Base-by-base conservation (phyloP, 176 grass and related monocot species). In the Phoenix dactylifera region DNA sequence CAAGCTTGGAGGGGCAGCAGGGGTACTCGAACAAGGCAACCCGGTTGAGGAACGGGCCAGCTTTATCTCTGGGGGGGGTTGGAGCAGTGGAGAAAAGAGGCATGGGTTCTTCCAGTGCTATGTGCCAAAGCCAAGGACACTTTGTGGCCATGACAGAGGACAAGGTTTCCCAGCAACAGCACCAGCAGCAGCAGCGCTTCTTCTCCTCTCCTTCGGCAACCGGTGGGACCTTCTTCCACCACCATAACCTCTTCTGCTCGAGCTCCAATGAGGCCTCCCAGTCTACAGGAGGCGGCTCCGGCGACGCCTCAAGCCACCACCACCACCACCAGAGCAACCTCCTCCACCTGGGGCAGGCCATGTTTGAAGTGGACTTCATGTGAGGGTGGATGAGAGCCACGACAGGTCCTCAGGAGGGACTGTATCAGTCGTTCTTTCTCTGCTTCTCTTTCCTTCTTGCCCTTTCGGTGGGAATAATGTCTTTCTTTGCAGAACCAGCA, bases 291-390 rank as follows among this genome's bases (percentile, higher is more conserved):
- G 54, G 54, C 2, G 54, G 18, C 22, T 19, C 7, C 9, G 54
- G 54, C 54, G n/a, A 56, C 10, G 14, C 35, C 15, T 1, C 48
- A 9, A 59, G 35, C 4, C 25, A 51, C 22, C 57, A 26, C 4
- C 24, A 50, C 20, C 56, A 24, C 23, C 24, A 16, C 15, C 57
- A 6, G 4, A n/a, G 20, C 32, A 17, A 44, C 18, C 4, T 29
- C 39, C 51, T 67, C 26, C 66, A 69, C 14, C 53, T 69, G 7
- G 52, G 66, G 3, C 65, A 68, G 22, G 7, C 51, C 17, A 68
- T 56, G n/a, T 57, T 69, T 69, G 66, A 69, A 24, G 51, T 69
- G 18, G 66, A 69, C 66, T 69, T 69, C 66, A 48, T 69, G 52
- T 69, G 53, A 30, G 4, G 28, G 49, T 66, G 35, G 35, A 44